phyloP scores from a whole-genome alignment of 2,329 filamentous ascomycete species.

The Penicillium sp. region DNA sequence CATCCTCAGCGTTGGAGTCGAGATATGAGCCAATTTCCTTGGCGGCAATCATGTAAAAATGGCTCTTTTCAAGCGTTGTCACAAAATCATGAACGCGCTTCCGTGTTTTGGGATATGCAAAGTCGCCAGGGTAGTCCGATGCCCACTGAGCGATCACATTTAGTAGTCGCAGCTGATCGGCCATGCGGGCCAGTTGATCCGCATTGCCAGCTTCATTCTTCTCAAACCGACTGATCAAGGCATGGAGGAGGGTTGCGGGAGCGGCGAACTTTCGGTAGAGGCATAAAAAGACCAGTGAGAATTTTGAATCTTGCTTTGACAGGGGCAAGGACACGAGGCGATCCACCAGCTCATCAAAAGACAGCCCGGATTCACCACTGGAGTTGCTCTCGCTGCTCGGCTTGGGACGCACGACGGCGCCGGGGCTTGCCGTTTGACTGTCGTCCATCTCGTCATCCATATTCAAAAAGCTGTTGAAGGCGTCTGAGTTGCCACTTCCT shows the following conservation, averaged over 20 bases:
- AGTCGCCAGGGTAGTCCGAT: slow-evolving; percentile 84
- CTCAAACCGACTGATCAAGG: slow-evolving; percentile 62
- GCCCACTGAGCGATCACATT: slow-evolving; percentile 87
- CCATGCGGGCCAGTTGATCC: slow-evolving; percentile 71
- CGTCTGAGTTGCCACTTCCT: slow-evolving; percentile 41
- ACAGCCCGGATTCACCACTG: slow-evolving; percentile 37
- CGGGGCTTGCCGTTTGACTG: slow-evolving; percentile 28
- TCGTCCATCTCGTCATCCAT: slow-evolving; percentile 45
- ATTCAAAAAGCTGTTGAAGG: slow-evolving; percentile 43
- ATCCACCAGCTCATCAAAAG: slow-evolving; percentile 72
- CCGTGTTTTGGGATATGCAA: slow-evolving; percentile 73
- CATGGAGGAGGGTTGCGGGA: slow-evolving; percentile 71
- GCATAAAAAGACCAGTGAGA: slow-evolving; percentile 82
- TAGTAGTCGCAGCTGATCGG: slow-evolving; percentile 77
- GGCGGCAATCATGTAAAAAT: slow-evolving; percentile 79
- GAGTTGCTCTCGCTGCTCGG: slow-evolving; percentile 32
- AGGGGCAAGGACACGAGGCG: slow-evolving; percentile 78
- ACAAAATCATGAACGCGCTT: slow-evolving; percentile 74
- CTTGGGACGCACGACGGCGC: slow-evolving; percentile 31
- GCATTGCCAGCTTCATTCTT: slow-evolving; percentile 72
- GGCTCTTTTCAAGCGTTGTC: slow-evolving; percentile 66
- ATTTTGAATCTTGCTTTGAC: slow-evolving; percentile 85
- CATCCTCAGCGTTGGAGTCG: slow-evolving; percentile 74
- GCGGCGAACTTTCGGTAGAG: slow-evolving; percentile 91
- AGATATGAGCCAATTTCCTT: slow-evolving; percentile 80